These are phyloP conservation scores for Plantago elongata DNA, from an alignment of 257 asterid genomes.

Conservation along the genomic window DNA sequence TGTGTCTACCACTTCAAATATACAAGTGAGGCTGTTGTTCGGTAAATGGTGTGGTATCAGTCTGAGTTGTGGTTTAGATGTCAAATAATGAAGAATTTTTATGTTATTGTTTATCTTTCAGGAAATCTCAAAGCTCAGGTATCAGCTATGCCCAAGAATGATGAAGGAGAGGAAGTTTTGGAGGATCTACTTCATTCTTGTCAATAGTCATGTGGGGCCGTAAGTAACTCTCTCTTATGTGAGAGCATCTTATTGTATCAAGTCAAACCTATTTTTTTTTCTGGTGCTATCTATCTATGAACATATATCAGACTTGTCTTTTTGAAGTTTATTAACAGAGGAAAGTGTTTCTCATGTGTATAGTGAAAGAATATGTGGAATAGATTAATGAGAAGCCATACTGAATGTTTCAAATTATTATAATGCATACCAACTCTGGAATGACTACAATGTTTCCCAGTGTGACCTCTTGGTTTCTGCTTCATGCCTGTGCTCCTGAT, in stretches of 20 bases:
- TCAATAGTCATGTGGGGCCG: conserved; percentile 71
- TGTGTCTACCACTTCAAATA: too few relatives aligned
- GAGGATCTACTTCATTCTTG: conserved; percentile 92
- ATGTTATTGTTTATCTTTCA: conserved; percentile 29
- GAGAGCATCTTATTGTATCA: not conserved
- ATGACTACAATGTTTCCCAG: not conserved
- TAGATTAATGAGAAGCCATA: not conserved
- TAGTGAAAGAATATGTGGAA: too few relatives aligned
- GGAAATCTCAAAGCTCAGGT: conserved; percentile 31
- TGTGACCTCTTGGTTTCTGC: not conserved
- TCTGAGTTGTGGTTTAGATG: too few relatives aligned
- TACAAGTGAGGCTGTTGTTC: too few relatives aligned
- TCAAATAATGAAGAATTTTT: too few relatives aligned
- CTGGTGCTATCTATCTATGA: not conserved
- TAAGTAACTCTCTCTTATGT: conserved; percentile 39
- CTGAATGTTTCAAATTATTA: not conserved
- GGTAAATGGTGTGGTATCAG: too few relatives aligned
- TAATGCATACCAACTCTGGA: not conserved
- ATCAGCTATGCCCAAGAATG: conserved; percentile 52
- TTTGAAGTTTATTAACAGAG: too few relatives aligned
- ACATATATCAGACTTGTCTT: too few relatives aligned
- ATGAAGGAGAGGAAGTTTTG: conserved; percentile 94
- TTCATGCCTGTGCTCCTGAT: not conserved
- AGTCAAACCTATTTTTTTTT: not conserved
- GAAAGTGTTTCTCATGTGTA: too few relatives aligned